Evolutionary conservation across 352 stramenopile genomes (phyloP), one percentile per base, ranked within the genome.

Genomic region (Phytophthora capsici): DNA sequence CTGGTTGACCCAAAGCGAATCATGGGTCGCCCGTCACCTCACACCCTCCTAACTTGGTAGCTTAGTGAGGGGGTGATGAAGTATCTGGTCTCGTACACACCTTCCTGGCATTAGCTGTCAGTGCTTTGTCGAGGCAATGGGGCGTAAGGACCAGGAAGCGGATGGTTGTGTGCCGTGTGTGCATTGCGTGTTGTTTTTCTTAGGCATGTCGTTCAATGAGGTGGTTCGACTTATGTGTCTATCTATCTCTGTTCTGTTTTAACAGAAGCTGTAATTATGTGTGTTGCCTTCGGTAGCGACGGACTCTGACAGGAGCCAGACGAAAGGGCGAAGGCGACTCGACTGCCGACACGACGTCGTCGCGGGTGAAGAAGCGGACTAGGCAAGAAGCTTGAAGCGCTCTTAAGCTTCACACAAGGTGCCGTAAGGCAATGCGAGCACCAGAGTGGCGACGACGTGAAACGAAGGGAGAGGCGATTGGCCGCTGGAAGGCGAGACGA

Each of bases 221-320:
- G 77, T 84, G 84, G 81, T 85, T 90, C 82, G 82, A 94, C 84
- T 92, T 91, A 92, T 94, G 72, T 72, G 71, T 86, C 57, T 91
- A 89, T 94, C 73, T 71, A 80, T 84, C 63, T 89, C 57, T 90
- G 75, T 89, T 93, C 74, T 94, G 75, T 88, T 88, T 92, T 94
- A 94, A 94, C 86, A 94, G 86, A 92, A 92, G 85, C 81, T 94
- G 83, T 94, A 94, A 94, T 91, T 91, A 84, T 94, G 85, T 91
- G 71, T 91, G 82, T 94, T 77, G 69, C 80, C 74, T 78, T 73
- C 71, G 71, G 71, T 89, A 94, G 86, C 86, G 83, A 89, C 86
- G 86, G 75, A 87, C 78, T 75, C 51, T 83, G 63, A 79, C 80
- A 66, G 78, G 82, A 66, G 63, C 76, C 41, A 73, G 83, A 83